phyloP scores from a whole-genome alignment of 2,329 filamentous ascomycete species.

The Lachnellula hyalina region DNA sequence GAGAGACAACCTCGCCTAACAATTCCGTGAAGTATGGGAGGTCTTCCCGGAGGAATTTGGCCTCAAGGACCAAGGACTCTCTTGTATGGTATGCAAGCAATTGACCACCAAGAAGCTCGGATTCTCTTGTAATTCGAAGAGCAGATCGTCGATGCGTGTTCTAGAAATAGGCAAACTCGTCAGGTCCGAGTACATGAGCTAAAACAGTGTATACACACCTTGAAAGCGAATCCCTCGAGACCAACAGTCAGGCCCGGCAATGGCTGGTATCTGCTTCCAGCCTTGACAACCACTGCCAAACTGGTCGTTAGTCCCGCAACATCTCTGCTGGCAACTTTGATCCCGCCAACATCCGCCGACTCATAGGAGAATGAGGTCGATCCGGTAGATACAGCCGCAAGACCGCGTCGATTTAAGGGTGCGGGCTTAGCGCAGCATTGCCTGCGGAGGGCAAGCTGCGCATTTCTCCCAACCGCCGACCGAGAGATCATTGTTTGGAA shows the following conservation, averaged over 20 bases:
- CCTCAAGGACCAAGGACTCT: constrained; percentile 86
- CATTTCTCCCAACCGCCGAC: constrained; percentile 58
- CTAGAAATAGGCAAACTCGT: constrained; percentile 37
- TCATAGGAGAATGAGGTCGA: constrained; percentile 82
- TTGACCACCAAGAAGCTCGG: constrained; percentile 90
- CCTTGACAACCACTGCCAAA: constrained; percentile 87
- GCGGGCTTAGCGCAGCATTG: constrained; percentile 50
- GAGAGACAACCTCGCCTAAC: constrained; percentile 81
- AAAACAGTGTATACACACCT: constrained; percentile 51
- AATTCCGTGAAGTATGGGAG: constrained; percentile 97
- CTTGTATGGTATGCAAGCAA: constrained; percentile 83
- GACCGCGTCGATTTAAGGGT: constrained; percentile 49
- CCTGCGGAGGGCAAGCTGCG: constrained; percentile 55
- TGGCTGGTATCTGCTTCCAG: constrained; percentile 87
- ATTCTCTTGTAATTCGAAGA: constrained; percentile 88
- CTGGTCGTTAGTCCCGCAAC: constrained; percentile 83
- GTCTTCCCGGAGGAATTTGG: constrained; percentile 92
- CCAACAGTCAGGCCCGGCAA: constrained; percentile 85
- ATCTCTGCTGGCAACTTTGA: constrained; percentile 92
- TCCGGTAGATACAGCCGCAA: constrained; percentile 58
- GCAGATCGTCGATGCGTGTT: constrained; percentile 85
- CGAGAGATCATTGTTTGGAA: constrained; percentile 62
- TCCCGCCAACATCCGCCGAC: constrained; percentile 74
- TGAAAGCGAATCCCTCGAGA: constrained; percentile 94
- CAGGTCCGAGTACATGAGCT: constrained; percentile 2